Percentiles rank a stretch among this genome's conserved stretches.
Evolutionary conservation across 306 rosid species (phyloP).

Genomic region (Aeschynomene evenia): DNA sequence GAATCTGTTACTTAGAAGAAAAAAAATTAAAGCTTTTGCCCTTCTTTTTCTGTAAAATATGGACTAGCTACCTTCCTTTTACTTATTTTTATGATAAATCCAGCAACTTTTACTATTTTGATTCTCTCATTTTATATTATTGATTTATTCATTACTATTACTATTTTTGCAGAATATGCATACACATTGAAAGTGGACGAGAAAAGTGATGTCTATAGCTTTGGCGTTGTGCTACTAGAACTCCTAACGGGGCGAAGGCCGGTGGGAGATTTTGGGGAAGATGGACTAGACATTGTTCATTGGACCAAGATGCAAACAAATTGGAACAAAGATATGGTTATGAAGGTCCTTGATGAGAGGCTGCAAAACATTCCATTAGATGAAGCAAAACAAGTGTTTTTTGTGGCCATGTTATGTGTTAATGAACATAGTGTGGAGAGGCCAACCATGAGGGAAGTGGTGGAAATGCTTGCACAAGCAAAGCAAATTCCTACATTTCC

Average conservation of each 20-base stretch:
- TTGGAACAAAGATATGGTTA: conserved; percentile 58
- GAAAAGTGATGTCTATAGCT: conserved; percentile 89
- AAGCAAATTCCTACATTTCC: conserved; percentile 61
- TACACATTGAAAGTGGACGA: conserved; percentile 85
- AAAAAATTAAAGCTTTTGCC: background rate
- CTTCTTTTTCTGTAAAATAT: background rate
- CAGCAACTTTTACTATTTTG: too few relatives aligned
- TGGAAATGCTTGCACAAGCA: conserved; percentile 85
- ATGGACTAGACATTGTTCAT: conserved; percentile 84
- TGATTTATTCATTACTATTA: too few relatives aligned
- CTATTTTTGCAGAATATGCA: conserved; percentile 76
- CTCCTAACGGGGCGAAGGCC: conserved; percentile 73
- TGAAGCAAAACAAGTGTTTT: conserved; percentile 77
- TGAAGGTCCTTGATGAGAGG: conserved; percentile 63
- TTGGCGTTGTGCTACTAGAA: conserved; percentile 79
- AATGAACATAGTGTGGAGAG: conserved; percentile 85
- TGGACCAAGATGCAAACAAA: conserved; percentile 74
- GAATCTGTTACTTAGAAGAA: conserved; percentile 10
- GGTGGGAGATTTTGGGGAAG: conserved; percentile 83
- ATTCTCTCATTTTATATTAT: too few relatives aligned
- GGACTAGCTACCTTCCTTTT: background rate
- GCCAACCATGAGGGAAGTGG: conserved; percentile 95
- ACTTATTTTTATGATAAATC: too few relatives aligned
- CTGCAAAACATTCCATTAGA: conserved; percentile 51
- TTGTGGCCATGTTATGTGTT: conserved; percentile 82